phyloP scores from a whole-genome alignment of 805 yeast genomes.

The Schwanniomyces pseudopolymorphus region DNA sequence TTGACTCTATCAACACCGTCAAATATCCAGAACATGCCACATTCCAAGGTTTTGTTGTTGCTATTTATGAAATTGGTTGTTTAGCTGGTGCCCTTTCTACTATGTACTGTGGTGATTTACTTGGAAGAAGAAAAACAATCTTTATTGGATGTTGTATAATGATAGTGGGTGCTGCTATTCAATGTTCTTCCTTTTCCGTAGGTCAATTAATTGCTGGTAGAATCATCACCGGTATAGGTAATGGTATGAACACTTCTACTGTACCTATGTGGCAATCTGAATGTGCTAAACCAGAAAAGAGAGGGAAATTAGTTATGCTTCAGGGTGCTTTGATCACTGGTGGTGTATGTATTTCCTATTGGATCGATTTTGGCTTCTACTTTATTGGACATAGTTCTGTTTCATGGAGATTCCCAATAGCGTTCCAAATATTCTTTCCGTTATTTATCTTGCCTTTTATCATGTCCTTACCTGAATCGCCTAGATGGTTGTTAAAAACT shows the following conservation, averaged over 20 bases:
- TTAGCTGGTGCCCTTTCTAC: slow-evolving; percentile 67
- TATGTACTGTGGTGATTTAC: slow-evolving; percentile 57
- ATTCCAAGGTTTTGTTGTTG: slow-evolving; percentile 61
- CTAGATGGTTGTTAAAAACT: slow-evolving; percentile 41
- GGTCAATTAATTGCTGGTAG: slow-evolving; percentile 75
- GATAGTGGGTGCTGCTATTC: slow-evolving; percentile 60
- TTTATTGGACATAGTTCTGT: too few relatives aligned
- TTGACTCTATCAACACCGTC: slow-evolving; percentile 25
- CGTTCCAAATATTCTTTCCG: too few relatives aligned
- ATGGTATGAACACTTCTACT: slow-evolving; percentile 76
- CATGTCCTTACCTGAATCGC: too few relatives aligned
- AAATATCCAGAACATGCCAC: slow-evolving; percentile 24
- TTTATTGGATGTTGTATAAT: slow-evolving; percentile 58
- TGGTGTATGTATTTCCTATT: too few relatives aligned
- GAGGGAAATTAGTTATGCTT: too few relatives aligned
- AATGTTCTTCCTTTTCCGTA: slow-evolving; percentile 51
- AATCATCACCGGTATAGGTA: slow-evolving; percentile 71
- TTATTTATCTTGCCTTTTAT: too few relatives aligned
- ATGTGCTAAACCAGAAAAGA: slow-evolving; percentile 59
- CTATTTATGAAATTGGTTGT: slow-evolving; percentile 71
- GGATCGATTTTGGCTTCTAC: too few relatives aligned
- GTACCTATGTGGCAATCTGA: slow-evolving; percentile 84
- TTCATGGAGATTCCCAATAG: too few relatives aligned
- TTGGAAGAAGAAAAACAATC: slow-evolving; percentile 67
- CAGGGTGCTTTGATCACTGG: too few relatives aligned